Conservation (phyloP, 441 rosid genomes). For the Arabidopsis lyrata region DNA sequence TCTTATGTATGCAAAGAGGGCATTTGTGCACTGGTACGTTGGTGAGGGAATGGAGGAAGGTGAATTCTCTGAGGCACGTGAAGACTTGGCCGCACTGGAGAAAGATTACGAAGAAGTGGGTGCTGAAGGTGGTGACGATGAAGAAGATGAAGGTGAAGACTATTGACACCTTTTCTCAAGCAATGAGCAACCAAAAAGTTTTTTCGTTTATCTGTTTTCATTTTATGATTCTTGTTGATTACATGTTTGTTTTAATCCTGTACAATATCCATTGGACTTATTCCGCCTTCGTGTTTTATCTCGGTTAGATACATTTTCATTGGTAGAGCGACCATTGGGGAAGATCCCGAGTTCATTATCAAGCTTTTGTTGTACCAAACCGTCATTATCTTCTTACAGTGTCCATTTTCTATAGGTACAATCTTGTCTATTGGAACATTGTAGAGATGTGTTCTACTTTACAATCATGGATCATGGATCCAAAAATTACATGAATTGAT, state of each 20-base stretch:
- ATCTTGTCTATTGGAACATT: slow-evolving; percentile 33
- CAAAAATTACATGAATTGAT: slow-evolving; percentile 29
- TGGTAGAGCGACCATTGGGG: slow-evolving; percentile 31
- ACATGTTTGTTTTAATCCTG: slow-evolving; percentile 36
- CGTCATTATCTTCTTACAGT: slow-evolving; percentile 33
- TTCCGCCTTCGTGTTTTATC: background rate
- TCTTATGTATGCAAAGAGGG: slow-evolving; percentile 94
- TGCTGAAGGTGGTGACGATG: slow-evolving; percentile 84
- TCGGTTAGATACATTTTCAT: slow-evolving; percentile 19
- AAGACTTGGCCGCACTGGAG: slow-evolving; percentile 94
- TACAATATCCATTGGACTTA: slow-evolving; percentile 37
- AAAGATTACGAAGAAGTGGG: slow-evolving; percentile 95
- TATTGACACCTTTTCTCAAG: slow-evolving; percentile 48
- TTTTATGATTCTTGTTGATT: slow-evolving; percentile 35
- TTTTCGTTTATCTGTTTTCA: slow-evolving; percentile 2
- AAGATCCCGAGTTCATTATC: slow-evolving; percentile 36
- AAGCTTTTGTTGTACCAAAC: slow-evolving; percentile 35
- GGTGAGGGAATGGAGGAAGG: slow-evolving; percentile 99
- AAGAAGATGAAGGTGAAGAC: slow-evolving; percentile 85
- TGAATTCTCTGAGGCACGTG: slow-evolving; percentile 94
- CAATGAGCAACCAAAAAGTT: background rate
- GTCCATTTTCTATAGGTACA: slow-evolving; percentile 42
- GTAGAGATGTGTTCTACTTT: slow-evolving; percentile 49
- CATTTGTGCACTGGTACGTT: slow-evolving; percentile 95
- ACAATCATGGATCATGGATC: slow-evolving; percentile 34